Evolutionary conservation across 2,329 filamentous ascomycete genomes (phyloP).

Genomic region (Harringtonia aguacate): DNA sequence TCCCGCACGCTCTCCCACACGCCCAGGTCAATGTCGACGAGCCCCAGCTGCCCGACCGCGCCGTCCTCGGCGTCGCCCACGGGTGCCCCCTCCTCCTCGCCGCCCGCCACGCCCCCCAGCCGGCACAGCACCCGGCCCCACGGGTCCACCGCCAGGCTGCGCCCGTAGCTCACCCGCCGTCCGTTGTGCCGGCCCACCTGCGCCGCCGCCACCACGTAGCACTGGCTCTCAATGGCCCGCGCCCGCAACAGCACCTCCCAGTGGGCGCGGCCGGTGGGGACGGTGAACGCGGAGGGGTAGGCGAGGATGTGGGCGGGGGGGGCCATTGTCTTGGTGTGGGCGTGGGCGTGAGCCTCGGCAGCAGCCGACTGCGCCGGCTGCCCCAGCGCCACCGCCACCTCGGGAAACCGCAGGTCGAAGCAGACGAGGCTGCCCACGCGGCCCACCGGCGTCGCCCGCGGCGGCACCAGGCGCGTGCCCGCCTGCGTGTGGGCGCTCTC

Average conservation of each 20-base stretch:
- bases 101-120: constrained; percentile 40
- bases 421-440: constrained; percentile 74
- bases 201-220: constrained; percentile 77
- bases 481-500: constrained; percentile 24
- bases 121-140: constrained; percentile 70
- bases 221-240: constrained; percentile 80
- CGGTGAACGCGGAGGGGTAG: constrained; percentile 85
- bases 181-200: constrained; percentile 62
- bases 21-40: constrained; percentile 42
- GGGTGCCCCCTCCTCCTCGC: constrained; percentile 22
- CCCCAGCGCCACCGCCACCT: constrained; percentile 58
- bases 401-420: constrained; percentile 81
- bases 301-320: constrained; percentile 65
- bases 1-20: constrained; percentile 35
- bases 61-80: constrained; percentile 17
- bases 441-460: constrained; percentile 65
- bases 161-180: constrained; percentile 64
- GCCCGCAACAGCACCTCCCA: constrained; percentile 74
- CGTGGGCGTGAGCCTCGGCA: too few relatives aligned
- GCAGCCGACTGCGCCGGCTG: too few relatives aligned
- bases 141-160: constrained; percentile 75
- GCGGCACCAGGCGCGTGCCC: constrained; percentile 31
- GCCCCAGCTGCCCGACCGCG: constrained; percentile 36
- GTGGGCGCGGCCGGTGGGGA: constrained; percentile 74
- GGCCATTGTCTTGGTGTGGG: constrained; percentile 20